These are phyloP conservation scores for Raddia guianensis DNA, from an alignment of 176 grass and related monocot species.

Conservation along the genomic window DNA sequence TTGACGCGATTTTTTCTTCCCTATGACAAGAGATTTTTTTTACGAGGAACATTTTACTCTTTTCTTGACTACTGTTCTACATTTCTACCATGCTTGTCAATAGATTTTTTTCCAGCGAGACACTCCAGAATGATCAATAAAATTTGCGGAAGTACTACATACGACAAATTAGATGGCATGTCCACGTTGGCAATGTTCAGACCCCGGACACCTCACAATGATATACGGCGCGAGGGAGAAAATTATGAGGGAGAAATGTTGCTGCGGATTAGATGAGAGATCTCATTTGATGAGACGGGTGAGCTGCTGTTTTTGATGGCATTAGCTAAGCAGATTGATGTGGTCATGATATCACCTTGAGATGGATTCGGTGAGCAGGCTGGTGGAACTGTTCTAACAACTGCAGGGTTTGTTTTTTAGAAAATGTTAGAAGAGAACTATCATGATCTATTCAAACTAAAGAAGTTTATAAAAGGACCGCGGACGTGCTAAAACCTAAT, in stretches of 20 bases:
- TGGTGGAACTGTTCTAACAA: slow-evolving; percentile 39
- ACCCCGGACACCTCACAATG: slow-evolving; percentile 27
- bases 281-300: slow-evolving; percentile 28
- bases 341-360: slow-evolving; percentile 39
- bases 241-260: not conserved
- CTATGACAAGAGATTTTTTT: not conserved
- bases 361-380: slow-evolving; percentile 41
- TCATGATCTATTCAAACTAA: too few species aligned
- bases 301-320: slow-evolving; percentile 40
- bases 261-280: slow-evolving; percentile 36
- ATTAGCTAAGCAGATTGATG: slow-evolving; percentile 36
- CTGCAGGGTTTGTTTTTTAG: not conserved
- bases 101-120: not conserved
- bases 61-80: not conserved
- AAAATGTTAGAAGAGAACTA: too few species aligned
- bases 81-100: not conserved
- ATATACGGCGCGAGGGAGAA: slow-evolving; percentile 23
- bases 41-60: not conserved
- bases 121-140: slow-evolving; percentile 28
- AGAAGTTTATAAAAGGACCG: too few species aligned
- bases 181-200: slow-evolving; percentile 28
- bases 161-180: slow-evolving; percentile 37
- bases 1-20: not conserved
- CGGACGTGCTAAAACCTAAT: too few species aligned
- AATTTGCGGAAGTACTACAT: not conserved